Conservation (phyloP, 176 grass and related monocot species). For the Musa acuminata region DNA sequence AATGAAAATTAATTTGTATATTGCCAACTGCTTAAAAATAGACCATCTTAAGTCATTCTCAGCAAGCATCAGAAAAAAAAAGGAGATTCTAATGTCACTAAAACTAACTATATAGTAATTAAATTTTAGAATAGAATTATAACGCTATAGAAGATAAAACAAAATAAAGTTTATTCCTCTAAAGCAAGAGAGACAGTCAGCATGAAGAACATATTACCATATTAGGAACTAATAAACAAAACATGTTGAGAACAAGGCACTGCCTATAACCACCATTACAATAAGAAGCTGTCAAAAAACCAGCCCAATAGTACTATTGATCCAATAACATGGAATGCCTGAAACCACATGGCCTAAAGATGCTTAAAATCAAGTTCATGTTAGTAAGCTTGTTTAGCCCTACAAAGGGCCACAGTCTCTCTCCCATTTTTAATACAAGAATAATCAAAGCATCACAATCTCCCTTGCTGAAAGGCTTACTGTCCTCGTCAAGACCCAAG, state of each 20-base stretch:
- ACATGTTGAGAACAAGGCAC: neutral
- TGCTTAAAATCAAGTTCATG: too few relatives aligned
- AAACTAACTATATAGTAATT: neutral
- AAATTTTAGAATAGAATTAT: neutral
- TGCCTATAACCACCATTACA: too few relatives aligned
- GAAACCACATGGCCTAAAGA: too few relatives aligned
- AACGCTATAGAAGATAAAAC: neutral
- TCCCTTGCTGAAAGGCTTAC: too few relatives aligned
- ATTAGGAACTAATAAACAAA: neutral
- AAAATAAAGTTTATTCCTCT: neutral
- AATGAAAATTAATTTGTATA: constrained; percentile 3
- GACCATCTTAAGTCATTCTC: neutral
- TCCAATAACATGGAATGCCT: too few relatives aligned
- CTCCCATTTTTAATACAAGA: too few relatives aligned
- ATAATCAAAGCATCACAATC: too few relatives aligned
- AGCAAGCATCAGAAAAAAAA: neutral
- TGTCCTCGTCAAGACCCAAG: too few relatives aligned
- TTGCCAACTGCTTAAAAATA: neutral
- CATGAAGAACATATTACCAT: neutral
- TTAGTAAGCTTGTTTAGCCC: too few relatives aligned
- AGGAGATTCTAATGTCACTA: neutral
- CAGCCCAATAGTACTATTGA: neutral
- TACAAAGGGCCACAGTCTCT: too few relatives aligned
- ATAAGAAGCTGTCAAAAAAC: neutral
- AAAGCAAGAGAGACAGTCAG: neutral